Evolutionary conservation across 441 rosid genomes (phyloP).

Genomic region (Adansonia madagascariensis): DNA sequence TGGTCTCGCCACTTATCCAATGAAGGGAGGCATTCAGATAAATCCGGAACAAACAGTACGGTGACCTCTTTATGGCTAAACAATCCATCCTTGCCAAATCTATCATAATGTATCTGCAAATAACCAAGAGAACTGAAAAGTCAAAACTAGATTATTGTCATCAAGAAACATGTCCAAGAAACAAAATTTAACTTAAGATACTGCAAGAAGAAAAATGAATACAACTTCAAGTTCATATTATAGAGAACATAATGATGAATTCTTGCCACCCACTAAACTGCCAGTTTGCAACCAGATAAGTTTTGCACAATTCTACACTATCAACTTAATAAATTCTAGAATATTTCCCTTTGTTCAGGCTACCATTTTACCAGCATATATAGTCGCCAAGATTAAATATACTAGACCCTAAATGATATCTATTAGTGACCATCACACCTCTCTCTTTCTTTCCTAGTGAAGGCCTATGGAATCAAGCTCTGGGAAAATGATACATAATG

Average conservation of each 20-base stretch:
- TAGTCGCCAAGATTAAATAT: neutral
- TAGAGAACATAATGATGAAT: neutral
- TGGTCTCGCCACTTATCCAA: conserved; percentile 75
- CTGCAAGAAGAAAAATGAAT: neutral
- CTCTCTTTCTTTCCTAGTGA: neutral
- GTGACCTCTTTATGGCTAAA: conserved; percentile 91
- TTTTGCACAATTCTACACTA: neutral
- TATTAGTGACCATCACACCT: neutral
- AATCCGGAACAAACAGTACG: conserved; percentile 91
- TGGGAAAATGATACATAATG: neutral
- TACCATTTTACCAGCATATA: neutral
- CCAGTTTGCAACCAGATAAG: neutral
- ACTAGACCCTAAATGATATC: neutral
- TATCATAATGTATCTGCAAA: conserved; percentile 92
- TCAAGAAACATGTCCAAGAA: conserved; percentile 1
- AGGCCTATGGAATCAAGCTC: neutral
- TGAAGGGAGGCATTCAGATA: conserved; percentile 87
- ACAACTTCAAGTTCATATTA: neutral
- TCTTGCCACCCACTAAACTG: neutral
- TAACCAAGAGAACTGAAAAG: conserved; percentile 10
- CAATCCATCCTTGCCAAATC: conserved; percentile 83
- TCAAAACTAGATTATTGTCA: conserved; percentile 20
- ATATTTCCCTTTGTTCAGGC: neutral
- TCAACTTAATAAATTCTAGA: neutral
- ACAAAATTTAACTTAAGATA: neutral